These are phyloP conservation scores for Lupinus albus DNA, from an alignment of 306 rosid genomes.

Conservation along the genomic window DNA sequence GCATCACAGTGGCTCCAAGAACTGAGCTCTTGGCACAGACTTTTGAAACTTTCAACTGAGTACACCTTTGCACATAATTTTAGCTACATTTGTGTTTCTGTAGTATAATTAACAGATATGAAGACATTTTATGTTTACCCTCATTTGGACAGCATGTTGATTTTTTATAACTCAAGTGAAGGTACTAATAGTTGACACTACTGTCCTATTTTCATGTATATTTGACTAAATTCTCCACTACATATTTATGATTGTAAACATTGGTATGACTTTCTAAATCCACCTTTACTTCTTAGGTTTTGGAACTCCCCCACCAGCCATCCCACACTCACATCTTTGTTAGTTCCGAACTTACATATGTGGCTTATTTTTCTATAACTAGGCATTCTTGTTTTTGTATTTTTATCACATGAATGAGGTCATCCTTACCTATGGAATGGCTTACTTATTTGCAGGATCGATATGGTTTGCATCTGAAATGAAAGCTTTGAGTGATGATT, in stretches of 20 bases:
- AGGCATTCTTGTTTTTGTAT: conserved; percentile 28
- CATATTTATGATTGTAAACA: background rate
- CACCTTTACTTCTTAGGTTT: background rate
- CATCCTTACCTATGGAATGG: conserved; percentile 26
- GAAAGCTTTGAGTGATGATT: conserved; percentile 97
- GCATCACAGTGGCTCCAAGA: conserved; percentile 24
- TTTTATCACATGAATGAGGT: conserved; percentile 11
- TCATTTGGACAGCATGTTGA: background rate
- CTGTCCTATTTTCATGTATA: background rate
- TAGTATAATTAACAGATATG: background rate
- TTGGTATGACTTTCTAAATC: conserved; percentile 23
- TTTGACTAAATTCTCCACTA: conserved; percentile 9
- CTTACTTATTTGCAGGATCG: conserved; percentile 67
- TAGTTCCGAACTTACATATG: background rate
- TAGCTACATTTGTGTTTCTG: background rate
- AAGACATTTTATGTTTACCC: conserved; percentile 9
- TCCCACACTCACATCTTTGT: background rate
- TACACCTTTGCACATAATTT: background rate
- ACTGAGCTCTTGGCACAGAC: background rate
- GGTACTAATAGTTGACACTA: background rate
- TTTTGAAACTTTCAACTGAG: conserved; percentile 2
- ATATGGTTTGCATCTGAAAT: conserved; percentile 98
- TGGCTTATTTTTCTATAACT: conserved; percentile 1
- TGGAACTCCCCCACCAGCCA: conserved; percentile 1
- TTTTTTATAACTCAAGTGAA: conserved; percentile 17